Evolutionary conservation across 176 grass and related monocot species (phyloP), one percentile per base, ranked within the genome.

Genomic region (Juncus inflexus): DNA sequence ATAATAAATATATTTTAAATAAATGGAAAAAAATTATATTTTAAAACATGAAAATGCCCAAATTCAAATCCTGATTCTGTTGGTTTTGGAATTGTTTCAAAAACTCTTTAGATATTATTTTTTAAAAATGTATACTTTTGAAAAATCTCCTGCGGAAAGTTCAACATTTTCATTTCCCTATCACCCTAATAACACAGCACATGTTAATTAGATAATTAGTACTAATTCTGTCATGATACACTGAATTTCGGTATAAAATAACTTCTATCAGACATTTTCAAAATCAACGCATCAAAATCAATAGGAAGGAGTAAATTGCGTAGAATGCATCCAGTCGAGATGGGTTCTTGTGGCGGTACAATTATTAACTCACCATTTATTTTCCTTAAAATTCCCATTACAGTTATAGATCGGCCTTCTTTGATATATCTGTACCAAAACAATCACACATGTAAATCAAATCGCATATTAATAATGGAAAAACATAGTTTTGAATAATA

Each of bases 361-460:
- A 99, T 89, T 56, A 68, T 63, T 53, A 83, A 9, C 38, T 58
- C 76, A 60, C 64, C 88, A 73, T 83, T 76, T 80, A 89, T 92
- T 79, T 80, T 99, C 65, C 83, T 90, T 58, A 92, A 66, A 69
- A 99, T 76, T 71, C 94, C 94, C 7, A 86, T 78, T 67, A 83
- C 88, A 19, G 83, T 90, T 83, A 90, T 75, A 50, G 15, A 70
- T 61, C 77, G 91, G 59, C 88, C 94, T 82, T 99, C 94, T 52
- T 60, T 82, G 40, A 99, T 79, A 64, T 92, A 90, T 57, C 94
- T 99, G 69, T 19, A 56, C 42, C 15, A 57, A 10, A 47, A 6
- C 9, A 47, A 47, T 47, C 43, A 47, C 7, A 14, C 6, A 5
- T 42, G 35, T 6, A 9, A 37, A 15, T 15, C 37, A 14, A 73